phyloP scores from a whole-genome alignment of 2,329 filamentous ascomycete genomes.

The Aureobasidium melanogenum region DNA sequence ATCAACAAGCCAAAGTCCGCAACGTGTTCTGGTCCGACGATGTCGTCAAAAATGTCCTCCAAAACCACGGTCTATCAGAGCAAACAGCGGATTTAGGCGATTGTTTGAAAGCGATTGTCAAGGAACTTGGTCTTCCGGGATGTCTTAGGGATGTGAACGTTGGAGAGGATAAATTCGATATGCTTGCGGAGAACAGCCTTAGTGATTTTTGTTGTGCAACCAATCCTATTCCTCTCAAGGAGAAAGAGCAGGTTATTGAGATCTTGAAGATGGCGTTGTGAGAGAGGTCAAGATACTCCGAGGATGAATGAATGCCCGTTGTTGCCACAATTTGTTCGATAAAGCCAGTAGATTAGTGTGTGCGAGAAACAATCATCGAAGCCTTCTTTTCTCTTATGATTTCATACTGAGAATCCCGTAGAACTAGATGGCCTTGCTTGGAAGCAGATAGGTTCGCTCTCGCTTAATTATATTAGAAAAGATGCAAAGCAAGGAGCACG shows the following conservation, averaged over 20 bases:
- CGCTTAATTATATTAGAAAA: too few relatives aligned
- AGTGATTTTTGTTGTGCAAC: not conserved
- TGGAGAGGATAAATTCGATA: not conserved
- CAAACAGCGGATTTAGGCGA: not conserved
- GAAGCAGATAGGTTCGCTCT: too few relatives aligned
- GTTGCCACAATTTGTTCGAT: too few relatives aligned
- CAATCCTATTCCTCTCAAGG: not conserved
- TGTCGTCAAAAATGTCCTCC: not conserved
- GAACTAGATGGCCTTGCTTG: too few relatives aligned
- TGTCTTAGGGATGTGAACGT: not conserved
- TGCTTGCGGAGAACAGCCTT: not conserved
- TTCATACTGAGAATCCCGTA: too few relatives aligned
- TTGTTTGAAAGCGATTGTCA: not conserved
- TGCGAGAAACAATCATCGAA: too few relatives aligned
- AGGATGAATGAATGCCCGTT: too few relatives aligned
- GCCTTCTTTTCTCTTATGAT: too few relatives aligned
- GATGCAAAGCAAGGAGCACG: too few relatives aligned
- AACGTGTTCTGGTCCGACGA: not conserved
- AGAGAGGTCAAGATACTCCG: not conserved
- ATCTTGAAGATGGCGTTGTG: not conserved
- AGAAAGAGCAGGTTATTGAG: not conserved
- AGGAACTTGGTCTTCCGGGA: not conserved
- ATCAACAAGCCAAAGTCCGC: not conserved
- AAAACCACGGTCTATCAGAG: not conserved
- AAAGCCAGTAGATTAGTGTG: too few relatives aligned